These are phyloP conservation scores for Elaeis guineensis DNA, from an alignment of 176 grass and related monocot genomes.

Conservation along the genomic window DNA sequence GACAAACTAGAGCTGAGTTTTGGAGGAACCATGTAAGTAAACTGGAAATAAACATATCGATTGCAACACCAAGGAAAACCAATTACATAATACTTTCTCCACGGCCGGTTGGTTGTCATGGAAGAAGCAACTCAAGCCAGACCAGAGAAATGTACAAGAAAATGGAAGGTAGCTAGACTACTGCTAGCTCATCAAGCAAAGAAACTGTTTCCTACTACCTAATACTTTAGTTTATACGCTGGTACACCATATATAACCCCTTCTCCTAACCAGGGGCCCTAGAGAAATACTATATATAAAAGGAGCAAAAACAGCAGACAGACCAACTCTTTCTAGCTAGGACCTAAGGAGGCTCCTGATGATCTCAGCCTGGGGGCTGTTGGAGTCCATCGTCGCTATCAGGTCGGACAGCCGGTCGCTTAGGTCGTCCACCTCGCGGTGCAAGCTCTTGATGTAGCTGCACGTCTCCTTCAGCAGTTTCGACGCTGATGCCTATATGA, in stretches of 20 bases:
- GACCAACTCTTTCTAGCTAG: constrained; percentile 2
- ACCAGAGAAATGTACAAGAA: neutral
- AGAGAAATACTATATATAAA: no score
- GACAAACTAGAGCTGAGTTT: no score
- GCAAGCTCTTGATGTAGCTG: constrained; percentile 85
- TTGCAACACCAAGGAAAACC: neutral
- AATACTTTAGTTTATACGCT: no score
- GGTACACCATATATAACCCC: no score
- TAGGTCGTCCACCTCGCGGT: constrained; percentile 75
- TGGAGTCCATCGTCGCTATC: constrained; percentile 60
- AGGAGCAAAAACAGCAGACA: no score
- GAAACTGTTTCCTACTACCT: no score
- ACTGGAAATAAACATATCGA: no score
- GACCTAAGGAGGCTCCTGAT: constrained; percentile 64
- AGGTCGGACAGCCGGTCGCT: constrained; percentile 62
- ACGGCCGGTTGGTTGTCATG: neutral
- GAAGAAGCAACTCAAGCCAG: constrained; percentile 9
- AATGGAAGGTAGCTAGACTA: no score
- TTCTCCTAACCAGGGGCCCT: no score
- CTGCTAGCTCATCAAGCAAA: no score
- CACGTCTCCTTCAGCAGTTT: constrained; percentile 95
- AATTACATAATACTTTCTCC: neutral
- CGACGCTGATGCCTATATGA: constrained; percentile 56
- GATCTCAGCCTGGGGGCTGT: constrained; percentile 76
- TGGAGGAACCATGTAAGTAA: no score